Evolutionary conservation across 2,329 filamentous ascomycete genomes (phyloP).

Genomic region (Elsinoe necatrix): DNA sequence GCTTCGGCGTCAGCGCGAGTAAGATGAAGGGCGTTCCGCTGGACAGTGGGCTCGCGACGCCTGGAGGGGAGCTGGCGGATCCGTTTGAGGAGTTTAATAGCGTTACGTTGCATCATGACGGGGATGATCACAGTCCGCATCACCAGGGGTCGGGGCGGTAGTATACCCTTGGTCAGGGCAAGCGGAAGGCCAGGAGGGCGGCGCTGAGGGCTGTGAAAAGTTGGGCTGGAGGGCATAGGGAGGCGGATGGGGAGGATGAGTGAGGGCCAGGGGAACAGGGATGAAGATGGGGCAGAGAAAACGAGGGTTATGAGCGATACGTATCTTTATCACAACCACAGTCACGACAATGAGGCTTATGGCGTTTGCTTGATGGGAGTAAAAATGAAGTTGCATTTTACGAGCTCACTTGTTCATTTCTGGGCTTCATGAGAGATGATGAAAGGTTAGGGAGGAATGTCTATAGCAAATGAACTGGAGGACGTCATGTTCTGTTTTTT

Average conservation of each 20-base stretch:
- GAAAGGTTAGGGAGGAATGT: not conserved
- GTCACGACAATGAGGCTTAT: slow-evolving; percentile 6
- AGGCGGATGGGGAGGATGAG: not conserved
- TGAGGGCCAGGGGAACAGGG: not conserved
- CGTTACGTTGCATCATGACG: slow-evolving; percentile 93
- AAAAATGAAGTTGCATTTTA: slow-evolving; percentile 3
- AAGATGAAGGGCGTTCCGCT: slow-evolving; percentile 69
- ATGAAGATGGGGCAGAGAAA: not conserved
- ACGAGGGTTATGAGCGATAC: not conserved
- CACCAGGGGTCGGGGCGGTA: not conserved
- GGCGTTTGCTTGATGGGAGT: not conserved
- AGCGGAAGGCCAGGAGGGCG: not conserved
- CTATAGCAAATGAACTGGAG: not conserved
- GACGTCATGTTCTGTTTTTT: not conserved
- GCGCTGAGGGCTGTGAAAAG: not conserved
- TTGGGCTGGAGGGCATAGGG: not conserved
- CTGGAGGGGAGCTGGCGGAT: slow-evolving; percentile 71
- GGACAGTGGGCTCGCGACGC: slow-evolving; percentile 77
- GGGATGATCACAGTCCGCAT: slow-evolving; percentile 47
- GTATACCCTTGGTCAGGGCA: not conserved
- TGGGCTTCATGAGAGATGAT: not conserved
- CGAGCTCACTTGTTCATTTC: not conserved
- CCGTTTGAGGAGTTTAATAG: slow-evolving; percentile 99
- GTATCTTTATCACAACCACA: slow-evolving; percentile 12
- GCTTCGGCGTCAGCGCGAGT: slow-evolving; percentile 26